Percentiles rank a stretch among this genome's conserved stretches.
phyloP scores from a whole-genome alignment of 2,329 filamentous ascomycete genomes.

The Fusarium miscanthi region DNA sequence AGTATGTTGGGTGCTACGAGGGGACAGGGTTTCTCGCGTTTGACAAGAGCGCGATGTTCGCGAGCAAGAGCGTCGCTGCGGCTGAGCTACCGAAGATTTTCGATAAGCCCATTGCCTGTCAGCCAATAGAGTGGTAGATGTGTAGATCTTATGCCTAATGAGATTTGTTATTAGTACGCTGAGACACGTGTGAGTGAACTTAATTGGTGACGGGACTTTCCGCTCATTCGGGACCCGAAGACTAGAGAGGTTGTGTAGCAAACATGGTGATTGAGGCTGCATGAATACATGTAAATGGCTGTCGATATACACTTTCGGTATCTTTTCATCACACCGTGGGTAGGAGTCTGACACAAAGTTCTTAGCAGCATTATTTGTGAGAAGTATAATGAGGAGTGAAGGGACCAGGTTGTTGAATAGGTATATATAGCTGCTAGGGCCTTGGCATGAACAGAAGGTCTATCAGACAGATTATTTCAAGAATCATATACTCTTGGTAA shows the following conservation, averaged over 20 bases:
- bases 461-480: no score
- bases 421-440: rapidly evolving
- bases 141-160: not conserved
- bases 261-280: not conserved
- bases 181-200: not conserved
- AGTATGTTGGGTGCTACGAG: conserved; percentile 33
- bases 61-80: not conserved
- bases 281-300: no score
- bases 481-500: no score
- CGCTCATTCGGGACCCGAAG: not conserved
- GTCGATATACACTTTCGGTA: no score
- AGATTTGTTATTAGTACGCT: not conserved
- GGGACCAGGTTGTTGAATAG: rapidly evolving
- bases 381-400: not conserved
- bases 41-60: conserved; percentile 31
- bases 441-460: not conserved
- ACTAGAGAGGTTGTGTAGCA: not conserved
- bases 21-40: conserved; percentile 27
- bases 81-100: not conserved
- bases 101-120: not conserved
- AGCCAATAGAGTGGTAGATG: conserved; percentile 2
- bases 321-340: not conserved
- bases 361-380: no score
- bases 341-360: not conserved
- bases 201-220: not conserved